Percentiles rank a stretch among this genome's conserved stretches.
phyloP scores from a whole-genome alignment of 352 stramenopile genomes.

The Saprolegnia parasitica region DNA sequence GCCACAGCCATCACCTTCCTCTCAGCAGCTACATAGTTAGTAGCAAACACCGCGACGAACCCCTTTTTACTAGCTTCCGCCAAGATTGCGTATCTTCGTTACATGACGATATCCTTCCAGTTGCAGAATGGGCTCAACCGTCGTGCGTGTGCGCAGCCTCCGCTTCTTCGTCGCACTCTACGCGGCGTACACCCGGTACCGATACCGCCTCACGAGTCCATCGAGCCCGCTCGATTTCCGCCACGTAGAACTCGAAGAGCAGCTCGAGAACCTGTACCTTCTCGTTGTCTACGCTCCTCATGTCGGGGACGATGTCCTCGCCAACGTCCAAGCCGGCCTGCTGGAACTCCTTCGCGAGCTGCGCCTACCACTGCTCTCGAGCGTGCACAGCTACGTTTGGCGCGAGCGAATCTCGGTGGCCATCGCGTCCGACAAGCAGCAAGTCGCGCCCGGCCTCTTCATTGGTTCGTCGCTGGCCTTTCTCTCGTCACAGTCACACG shows the following conservation, averaged over 20 bases:
- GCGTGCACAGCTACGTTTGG: constrained; percentile 2
- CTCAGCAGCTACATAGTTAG: no score
- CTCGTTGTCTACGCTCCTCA: neutral
- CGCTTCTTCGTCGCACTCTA: constrained; percentile 25
- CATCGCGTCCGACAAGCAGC: constrained; percentile 20
- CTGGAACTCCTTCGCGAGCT: neutral
- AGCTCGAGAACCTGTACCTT: constrained; percentile 25
- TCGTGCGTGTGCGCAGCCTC: constrained; percentile 10
- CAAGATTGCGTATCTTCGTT: no score
- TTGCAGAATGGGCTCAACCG: neutral
- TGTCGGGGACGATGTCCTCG: constrained; percentile 13
- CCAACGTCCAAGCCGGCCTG: neutral
- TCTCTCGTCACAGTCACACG: neutral
- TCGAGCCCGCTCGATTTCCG: constrained; percentile 15
- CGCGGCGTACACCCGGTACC: constrained; percentile 14
- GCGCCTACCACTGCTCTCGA: constrained; percentile 5
- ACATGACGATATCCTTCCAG: no score
- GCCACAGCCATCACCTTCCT: no score
- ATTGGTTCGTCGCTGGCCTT: neutral
- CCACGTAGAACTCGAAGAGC: neutral
- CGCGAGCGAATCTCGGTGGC: constrained; percentile 6
- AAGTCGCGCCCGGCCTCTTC: constrained; percentile 13
- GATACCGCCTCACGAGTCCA: neutral
- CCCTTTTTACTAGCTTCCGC: no score
- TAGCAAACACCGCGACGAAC: no score